Evolutionary conservation across 768 basidiomycete species (phyloP).

Genomic region (Leccinum disarticulatum): DNA sequence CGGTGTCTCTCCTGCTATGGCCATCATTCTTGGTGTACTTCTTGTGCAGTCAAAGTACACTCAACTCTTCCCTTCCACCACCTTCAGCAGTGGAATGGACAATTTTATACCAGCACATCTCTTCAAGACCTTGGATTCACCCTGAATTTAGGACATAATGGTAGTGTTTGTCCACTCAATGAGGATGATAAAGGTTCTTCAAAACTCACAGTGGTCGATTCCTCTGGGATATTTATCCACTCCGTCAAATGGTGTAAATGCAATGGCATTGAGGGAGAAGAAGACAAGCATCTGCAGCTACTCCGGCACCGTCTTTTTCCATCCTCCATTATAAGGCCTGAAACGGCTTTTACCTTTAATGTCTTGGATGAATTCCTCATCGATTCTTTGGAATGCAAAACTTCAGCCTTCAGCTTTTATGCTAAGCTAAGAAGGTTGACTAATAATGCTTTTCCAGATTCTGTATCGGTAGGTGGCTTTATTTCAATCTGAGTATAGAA

Average conservation of each 20-base stretch:
- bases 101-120: neutral
- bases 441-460: neutral
- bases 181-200: neutral
- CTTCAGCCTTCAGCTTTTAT: neutral
- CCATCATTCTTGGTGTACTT: neutral
- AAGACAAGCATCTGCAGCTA: neutral
- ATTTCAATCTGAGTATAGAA: neutral
- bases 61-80: neutral
- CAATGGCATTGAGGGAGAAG: neutral
- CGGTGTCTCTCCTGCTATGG: neutral
- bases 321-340: constrained; percentile 9
- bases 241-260: neutral
- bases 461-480: neutral
- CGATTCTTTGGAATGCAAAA: constrained; percentile 19
- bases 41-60: neutral
- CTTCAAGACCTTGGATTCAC: neutral
- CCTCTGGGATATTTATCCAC: neutral
- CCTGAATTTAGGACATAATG: neutral
- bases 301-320: neutral
- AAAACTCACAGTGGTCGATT: neutral
- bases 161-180: neutral
- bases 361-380: constrained; percentile 23
- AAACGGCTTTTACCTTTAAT: constrained; percentile 22
- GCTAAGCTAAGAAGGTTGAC: neutral
- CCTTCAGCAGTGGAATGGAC: neutral